Conservation (phyloP, 768 basidiomycete species). For the Leccinum obscurum region DNA sequence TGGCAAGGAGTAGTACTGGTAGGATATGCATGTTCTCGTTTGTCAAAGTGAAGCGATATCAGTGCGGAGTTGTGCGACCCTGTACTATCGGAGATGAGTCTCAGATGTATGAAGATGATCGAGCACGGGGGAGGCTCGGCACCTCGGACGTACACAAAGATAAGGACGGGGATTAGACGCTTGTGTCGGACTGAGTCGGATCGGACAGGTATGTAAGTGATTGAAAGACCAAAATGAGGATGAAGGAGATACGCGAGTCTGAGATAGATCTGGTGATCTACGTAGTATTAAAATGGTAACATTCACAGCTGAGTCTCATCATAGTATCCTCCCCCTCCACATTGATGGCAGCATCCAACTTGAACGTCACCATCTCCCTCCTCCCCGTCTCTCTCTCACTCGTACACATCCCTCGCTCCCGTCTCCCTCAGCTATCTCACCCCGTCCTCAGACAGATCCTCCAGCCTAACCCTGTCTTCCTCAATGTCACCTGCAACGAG, state of each 20-base stretch:
- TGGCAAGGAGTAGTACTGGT: too few species aligned
- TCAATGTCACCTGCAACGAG: conserved; percentile 77
- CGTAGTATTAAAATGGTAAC: neutral
- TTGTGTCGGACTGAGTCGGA: conserved; percentile 4
- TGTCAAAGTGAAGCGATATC: neutral
- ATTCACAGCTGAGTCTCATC: conserved; percentile 12
- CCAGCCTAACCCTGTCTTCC: conserved; percentile 62
- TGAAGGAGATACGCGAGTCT: neutral
- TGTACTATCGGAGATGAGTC: neutral
- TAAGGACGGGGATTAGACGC: conserved; percentile 2
- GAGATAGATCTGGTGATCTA: conserved; percentile 7
- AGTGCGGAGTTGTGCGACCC: neutral
- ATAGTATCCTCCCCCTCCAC: conserved; percentile 7
- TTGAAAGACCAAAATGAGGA: neutral
- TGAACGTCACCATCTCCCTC: conserved; percentile 59
- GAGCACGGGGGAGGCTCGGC: neutral
- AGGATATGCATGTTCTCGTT: neutral
- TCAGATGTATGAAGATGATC: neutral
- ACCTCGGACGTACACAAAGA: conserved; percentile 10
- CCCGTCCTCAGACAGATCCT: conserved; percentile 70
- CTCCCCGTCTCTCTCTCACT: conserved; percentile 72
- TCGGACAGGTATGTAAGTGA: conserved; percentile 5
- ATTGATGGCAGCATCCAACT: conserved; percentile 31
- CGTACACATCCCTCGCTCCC: conserved; percentile 72
- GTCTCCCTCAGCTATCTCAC: conserved; percentile 56